phyloP scores from a whole-genome alignment of 2,329 filamentous ascomycete genomes.

The Aotearoamyces nothofagi region DNA sequence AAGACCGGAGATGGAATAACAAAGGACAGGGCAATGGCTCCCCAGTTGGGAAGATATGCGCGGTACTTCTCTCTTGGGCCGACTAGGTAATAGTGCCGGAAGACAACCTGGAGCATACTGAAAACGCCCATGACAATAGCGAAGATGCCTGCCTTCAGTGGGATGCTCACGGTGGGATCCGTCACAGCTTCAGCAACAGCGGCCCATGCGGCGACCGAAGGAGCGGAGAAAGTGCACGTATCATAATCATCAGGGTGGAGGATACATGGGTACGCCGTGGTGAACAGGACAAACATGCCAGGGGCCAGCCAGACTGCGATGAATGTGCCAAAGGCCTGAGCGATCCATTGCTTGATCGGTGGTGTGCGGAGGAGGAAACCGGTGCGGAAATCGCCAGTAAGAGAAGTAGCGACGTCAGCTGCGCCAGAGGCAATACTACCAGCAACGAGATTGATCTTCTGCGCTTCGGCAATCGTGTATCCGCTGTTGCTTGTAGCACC shows the following conservation, averaged over 20 bases:
- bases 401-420: conserved; percentile 35
- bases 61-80: conserved; percentile 37
- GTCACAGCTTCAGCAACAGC: conserved; percentile 49
- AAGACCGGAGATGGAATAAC: conserved; percentile 40
- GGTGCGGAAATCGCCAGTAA: conserved; percentile 50
- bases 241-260: conserved; percentile 28
- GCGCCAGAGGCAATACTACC: conserved; percentile 40
- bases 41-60: conserved; percentile 45
- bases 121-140: conserved; percentile 37
- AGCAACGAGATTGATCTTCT: conserved; percentile 50
- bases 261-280: conserved; percentile 54
- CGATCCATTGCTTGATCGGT: conserved; percentile 50
- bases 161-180: conserved; percentile 37
- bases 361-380: conserved; percentile 52
- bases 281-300: conserved; percentile 52
- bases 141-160: conserved; percentile 38
- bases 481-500: conserved; percentile 42
- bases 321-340: conserved; percentile 45
- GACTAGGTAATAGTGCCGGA: conserved; percentile 37
- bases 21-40: conserved; percentile 42
- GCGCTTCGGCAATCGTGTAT: conserved; percentile 33
- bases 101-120: conserved; percentile 32
- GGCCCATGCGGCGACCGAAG: conserved; percentile 50
- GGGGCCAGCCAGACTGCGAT: conserved; percentile 53
- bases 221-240: conserved; percentile 41